phyloP scores from a whole-genome alignment of 2,329 filamentous ascomycete species.

The Lomentospora prolificans region DNA sequence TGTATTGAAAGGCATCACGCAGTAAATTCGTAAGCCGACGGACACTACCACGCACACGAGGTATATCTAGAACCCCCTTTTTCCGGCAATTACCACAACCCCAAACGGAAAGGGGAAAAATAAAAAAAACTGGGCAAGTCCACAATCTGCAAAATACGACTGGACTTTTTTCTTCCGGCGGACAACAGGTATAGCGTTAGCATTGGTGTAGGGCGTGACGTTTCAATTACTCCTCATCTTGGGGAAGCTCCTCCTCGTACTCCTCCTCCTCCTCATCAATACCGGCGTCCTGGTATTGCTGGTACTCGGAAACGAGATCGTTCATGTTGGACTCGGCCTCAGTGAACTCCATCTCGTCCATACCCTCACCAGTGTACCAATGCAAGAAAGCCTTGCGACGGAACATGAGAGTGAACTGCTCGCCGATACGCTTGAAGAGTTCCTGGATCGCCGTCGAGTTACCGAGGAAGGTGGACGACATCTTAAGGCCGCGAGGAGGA shows the following conservation, averaged over 20 bases:
- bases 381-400: constrained; percentile 99
- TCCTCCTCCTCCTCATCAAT: constrained; percentile 97
- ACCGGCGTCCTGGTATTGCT: constrained; percentile 99
- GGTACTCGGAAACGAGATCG: constrained; percentile 98
- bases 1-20: constrained; percentile 11
- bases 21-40: constrained; percentile 10
- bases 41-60: constrained; percentile 17
- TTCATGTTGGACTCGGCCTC: constrained; percentile 99
- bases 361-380: constrained; percentile 99
- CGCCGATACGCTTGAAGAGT: constrained; percentile 99
- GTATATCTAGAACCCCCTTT: constrained; percentile 29
- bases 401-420: constrained; percentile 99
- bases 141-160: constrained; percentile 4
- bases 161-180: constrained; percentile 4
- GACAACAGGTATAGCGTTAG: background rate
- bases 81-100: constrained; percentile 15
- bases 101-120: constrained; percentile 17
- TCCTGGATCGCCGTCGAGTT: constrained; percentile 99
- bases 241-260: constrained; percentile 75
- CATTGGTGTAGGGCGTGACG: constrained; percentile 8
- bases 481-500: constrained; percentile 93
- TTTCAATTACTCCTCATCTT: constrained; percentile 54
- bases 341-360: constrained; percentile 99
- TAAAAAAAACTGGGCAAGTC: constrained; percentile 10
- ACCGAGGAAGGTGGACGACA: constrained; percentile 98